Evolutionary conservation across 768 basidiomycete genomes (phyloP).

Genomic region (Amanita subjunquillea): DNA sequence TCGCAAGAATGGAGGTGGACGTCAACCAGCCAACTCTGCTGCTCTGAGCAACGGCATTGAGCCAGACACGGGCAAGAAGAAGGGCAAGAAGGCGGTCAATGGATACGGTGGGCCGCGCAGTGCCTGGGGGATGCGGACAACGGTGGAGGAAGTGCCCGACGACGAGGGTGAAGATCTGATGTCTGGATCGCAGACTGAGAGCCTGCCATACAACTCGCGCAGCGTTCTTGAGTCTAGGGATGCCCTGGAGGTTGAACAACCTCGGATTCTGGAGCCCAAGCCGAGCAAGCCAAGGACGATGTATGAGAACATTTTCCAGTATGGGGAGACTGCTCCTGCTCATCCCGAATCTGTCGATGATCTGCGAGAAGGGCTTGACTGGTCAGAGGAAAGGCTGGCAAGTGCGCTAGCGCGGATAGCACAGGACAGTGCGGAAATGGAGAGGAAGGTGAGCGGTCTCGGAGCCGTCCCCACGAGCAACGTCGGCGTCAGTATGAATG

Average conservation of each 20-base stretch:
- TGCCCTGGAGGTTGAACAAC: not conserved
- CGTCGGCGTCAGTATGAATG: not conserved
- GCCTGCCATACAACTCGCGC: slow-evolving; percentile 4
- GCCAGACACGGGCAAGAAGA: not conserved
- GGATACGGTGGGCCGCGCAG: not conserved
- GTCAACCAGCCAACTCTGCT: not conserved
- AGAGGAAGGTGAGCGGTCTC: not conserved
- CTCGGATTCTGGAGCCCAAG: slow-evolving; percentile 3
- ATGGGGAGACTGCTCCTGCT: not conserved
- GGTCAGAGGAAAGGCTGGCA: not conserved
- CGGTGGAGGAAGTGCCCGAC: slow-evolving; percentile 3
- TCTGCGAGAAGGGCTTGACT: slow-evolving; percentile 1
- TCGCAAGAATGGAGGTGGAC: not conserved
- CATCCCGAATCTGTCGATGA: not conserved
- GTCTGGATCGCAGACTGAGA: not conserved
- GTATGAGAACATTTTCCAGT: slow-evolving; percentile 4
- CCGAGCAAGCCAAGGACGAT: slow-evolving; percentile 4
- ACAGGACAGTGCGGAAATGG: slow-evolving; percentile 1
- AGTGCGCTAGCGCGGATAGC: not conserved
- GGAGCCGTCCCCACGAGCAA: not conserved
- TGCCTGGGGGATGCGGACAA: not conserved
- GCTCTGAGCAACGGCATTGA: not conserved
- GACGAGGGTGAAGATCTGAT: slow-evolving; percentile 1
- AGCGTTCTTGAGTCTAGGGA: slow-evolving; percentile 1
- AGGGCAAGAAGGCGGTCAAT: slow-evolving; percentile 1